phyloP scores from a whole-genome alignment of 2,329 filamentous ascomycete species.

The Acrocalymma vagum region DNA sequence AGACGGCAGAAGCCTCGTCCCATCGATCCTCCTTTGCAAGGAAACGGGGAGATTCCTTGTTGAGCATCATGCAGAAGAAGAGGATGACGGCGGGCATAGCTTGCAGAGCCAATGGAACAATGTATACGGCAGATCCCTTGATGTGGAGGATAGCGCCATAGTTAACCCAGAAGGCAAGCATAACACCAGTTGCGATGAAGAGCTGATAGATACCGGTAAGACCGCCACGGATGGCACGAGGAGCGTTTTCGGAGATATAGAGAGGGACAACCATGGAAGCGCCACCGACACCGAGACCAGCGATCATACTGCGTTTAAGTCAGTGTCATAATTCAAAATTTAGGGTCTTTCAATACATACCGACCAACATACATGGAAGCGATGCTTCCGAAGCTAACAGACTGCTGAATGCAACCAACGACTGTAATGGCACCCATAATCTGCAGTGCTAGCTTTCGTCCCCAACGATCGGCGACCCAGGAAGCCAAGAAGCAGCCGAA shows the following conservation, averaged over 20 bases:
- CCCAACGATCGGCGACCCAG: constrained; percentile 63
- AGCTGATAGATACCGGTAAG: constrained; percentile 69
- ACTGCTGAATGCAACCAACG: constrained; percentile 71
- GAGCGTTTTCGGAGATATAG: constrained; percentile 69
- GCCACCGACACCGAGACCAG: constrained; percentile 61
- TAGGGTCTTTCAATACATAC: too few species aligned
- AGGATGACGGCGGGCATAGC: constrained; percentile 69
- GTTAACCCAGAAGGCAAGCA: constrained; percentile 64
- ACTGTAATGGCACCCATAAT: constrained; percentile 65
- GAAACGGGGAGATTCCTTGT: constrained; percentile 73
- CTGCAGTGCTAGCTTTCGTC: constrained; percentile 65
- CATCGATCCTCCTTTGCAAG: constrained; percentile 73
- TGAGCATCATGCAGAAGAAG: constrained; percentile 67
- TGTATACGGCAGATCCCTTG: constrained; percentile 60
- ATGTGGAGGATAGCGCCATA: constrained; percentile 60
- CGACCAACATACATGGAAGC: constrained; percentile 72
- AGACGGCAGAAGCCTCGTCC: constrained; percentile 67
- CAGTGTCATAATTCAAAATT: too few species aligned
- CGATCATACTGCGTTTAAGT: constrained; percentile 53
- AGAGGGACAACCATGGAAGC: constrained; percentile 67
- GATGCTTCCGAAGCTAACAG: constrained; percentile 67
- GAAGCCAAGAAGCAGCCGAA: constrained; percentile 68
- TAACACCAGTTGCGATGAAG: constrained; percentile 62
- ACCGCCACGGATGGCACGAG: constrained; percentile 66
- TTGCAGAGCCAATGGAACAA: constrained; percentile 72